phyloP scores from a whole-genome alignment of 768 basidiomycete genomes.

The Crepidotus variabilis region DNA sequence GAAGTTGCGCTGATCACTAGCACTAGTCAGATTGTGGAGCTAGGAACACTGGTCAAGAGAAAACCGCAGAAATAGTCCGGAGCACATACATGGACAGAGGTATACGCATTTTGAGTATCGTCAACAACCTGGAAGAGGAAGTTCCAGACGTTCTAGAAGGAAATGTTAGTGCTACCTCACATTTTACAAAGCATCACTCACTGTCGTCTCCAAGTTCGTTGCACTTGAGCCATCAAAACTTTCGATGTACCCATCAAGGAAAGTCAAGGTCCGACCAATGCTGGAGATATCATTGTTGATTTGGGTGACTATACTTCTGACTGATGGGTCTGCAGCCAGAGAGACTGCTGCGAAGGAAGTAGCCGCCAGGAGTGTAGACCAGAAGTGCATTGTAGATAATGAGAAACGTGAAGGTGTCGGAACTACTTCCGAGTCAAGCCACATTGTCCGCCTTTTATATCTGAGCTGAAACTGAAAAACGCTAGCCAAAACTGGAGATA shows the following conservation, averaged over 20 bases:
- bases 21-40: neutral
- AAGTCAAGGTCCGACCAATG: neutral
- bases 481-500: no score
- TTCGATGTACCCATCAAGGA: neutral
- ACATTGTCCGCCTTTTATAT: no score
- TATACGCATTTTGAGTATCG: neutral
- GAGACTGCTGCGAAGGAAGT: neutral
- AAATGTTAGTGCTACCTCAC: neutral
- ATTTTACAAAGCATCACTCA: neutral
- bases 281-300: neutral
- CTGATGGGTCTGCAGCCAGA: neutral
- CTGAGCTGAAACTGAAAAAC: no score
- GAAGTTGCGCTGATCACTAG: neutral
- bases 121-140: neutral
- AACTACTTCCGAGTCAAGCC: no score
- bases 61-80: neutral
- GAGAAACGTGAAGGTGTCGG: no score
- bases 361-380: neutral
- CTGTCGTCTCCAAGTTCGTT: neutral
- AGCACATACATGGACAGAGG: neutral
- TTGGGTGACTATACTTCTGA: neutral
- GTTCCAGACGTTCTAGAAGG: neutral
- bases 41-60: neutral
- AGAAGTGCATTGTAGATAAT: neutral
- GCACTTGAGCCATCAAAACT: neutral